These are phyloP conservation scores for Amanita polypyramis DNA, from an alignment of 768 basidiomycete species.

Conservation along the genomic window DNA sequence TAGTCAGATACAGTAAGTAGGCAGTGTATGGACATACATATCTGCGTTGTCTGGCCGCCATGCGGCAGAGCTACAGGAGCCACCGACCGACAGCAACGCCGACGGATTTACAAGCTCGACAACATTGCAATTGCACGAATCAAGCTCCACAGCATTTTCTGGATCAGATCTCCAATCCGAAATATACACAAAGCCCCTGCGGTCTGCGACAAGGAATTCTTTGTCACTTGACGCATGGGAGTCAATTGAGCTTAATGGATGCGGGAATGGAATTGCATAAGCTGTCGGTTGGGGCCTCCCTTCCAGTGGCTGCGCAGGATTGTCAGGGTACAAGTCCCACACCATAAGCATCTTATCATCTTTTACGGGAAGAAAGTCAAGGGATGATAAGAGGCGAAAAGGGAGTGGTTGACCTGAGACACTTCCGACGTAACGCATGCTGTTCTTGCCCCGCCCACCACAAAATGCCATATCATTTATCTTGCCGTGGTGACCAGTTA, in stretches of 20 bases:
- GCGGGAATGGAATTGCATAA: constrained; percentile 62
- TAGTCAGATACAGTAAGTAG: neutral
- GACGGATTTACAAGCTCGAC: constrained; percentile 67
- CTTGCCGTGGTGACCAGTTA: constrained; percentile 72
- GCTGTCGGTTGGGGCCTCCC: constrained; percentile 56
- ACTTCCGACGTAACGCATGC: constrained; percentile 66
- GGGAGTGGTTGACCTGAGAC: constrained; percentile 47
- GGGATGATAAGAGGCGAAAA: constrained; percentile 1
- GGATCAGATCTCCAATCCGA: constrained; percentile 81
- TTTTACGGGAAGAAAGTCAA: constrained; percentile 16
- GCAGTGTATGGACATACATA: constrained; percentile 37
- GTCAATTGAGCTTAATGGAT: constrained; percentile 58
- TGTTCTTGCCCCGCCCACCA: constrained; percentile 61
- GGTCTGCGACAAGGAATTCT: constrained; percentile 72
- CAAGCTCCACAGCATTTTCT: constrained; percentile 36
- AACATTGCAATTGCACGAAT: constrained; percentile 52
- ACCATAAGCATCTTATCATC: constrained; percentile 82
- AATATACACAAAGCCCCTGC: constrained; percentile 60
- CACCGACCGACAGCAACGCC: constrained; percentile 41
- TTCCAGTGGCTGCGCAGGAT: constrained; percentile 19
- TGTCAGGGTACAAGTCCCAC: constrained; percentile 67
- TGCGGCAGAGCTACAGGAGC: constrained; percentile 46
- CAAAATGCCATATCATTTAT: constrained; percentile 76
- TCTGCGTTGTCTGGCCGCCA: constrained; percentile 66
- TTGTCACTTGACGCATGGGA: constrained; percentile 67